phyloP scores from a whole-genome alignment of 208 protist species.

The Leishmania mexicana region DNA sequence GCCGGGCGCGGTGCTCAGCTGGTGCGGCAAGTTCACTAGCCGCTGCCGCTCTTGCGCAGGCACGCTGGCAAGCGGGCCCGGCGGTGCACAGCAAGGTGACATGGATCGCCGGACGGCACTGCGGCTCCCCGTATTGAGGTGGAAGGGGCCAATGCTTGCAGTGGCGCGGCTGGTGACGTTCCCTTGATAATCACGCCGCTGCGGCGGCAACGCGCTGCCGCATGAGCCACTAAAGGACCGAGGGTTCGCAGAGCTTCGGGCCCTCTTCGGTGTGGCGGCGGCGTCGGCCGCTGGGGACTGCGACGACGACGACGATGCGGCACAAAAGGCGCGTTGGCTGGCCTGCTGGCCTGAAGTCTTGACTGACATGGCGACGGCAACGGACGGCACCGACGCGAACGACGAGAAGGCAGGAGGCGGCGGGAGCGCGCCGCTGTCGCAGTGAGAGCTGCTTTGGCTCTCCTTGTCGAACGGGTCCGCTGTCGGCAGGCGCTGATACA shows the following conservation, averaged over 20 bases:
- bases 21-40: constrained; percentile 24
- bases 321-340: not conserved
- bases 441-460: not conserved
- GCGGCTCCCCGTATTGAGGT: constrained; percentile 26
- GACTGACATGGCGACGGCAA: not conserved
- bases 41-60: constrained; percentile 28
- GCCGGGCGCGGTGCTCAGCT: constrained; percentile 10
- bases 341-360: not conserved
- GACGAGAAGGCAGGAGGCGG: not conserved
- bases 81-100: constrained; percentile 10
- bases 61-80: constrained; percentile 18
- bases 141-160: constrained; percentile 15
- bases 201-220: not conserved
- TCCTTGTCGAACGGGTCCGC: not conserved
- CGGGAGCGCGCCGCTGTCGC: not conserved
- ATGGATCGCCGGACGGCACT: constrained; percentile 14
- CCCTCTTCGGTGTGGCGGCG: not conserved
- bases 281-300: not conserved
- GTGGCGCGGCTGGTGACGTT: constrained; percentile 5
- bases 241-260: not conserved
- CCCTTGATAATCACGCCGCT: not conserved
- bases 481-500: not conserved
- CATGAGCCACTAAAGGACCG: not conserved
- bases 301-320: not conserved
- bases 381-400: not conserved